Conservation (phyloP, 495 filamentous ascomycete genomes). For the Penicillium soppii region DNA sequence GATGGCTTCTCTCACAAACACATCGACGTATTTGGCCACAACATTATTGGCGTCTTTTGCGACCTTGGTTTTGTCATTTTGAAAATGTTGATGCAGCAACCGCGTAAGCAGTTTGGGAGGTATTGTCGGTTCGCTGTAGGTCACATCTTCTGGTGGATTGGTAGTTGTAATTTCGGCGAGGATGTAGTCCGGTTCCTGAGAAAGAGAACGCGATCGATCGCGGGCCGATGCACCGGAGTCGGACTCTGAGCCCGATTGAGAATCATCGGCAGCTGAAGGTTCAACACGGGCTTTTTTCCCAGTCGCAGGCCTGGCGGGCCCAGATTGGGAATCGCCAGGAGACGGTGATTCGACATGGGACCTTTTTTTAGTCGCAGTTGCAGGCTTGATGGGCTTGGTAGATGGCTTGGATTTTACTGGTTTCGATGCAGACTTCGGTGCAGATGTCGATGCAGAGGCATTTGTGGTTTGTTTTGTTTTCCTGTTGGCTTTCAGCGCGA, state of each 20-base stretch:
- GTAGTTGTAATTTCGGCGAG: slow-evolving; percentile 45
- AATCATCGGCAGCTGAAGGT: slow-evolving; percentile 10
- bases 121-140: slow-evolving; percentile 53
- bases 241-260: slow-evolving; percentile 23
- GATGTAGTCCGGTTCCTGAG: slow-evolving; percentile 41
- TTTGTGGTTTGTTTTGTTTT: slow-evolving; percentile 21
- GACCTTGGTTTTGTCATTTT: slow-evolving; percentile 66
- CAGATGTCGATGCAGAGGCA: slow-evolving; percentile 15
- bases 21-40: slow-evolving; percentile 83
- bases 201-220: slow-evolving; percentile 23
- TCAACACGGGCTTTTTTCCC: slow-evolving; percentile 13
- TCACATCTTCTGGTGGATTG: slow-evolving; percentile 28
- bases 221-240: slow-evolving; percentile 18
- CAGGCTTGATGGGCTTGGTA: slow-evolving; percentile 1
- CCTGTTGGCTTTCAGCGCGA: slow-evolving; percentile 27
- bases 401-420: slow-evolving; percentile 14
- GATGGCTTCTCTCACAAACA: slow-evolving; percentile 90
- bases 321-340: slow-evolving; percentile 16
- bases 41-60: slow-evolving; percentile 75
- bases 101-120: slow-evolving; percentile 71
- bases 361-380: slow-evolving; percentile 14
- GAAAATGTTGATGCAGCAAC: slow-evolving; percentile 77
- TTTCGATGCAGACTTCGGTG: slow-evolving; percentile 7
- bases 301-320: too few species aligned
- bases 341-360: slow-evolving; percentile 14